These are phyloP conservation scores for Capniomyces stellatus DNA, from an alignment of 371 early-diverging fungal species.

Conservation along the genomic window DNA sequence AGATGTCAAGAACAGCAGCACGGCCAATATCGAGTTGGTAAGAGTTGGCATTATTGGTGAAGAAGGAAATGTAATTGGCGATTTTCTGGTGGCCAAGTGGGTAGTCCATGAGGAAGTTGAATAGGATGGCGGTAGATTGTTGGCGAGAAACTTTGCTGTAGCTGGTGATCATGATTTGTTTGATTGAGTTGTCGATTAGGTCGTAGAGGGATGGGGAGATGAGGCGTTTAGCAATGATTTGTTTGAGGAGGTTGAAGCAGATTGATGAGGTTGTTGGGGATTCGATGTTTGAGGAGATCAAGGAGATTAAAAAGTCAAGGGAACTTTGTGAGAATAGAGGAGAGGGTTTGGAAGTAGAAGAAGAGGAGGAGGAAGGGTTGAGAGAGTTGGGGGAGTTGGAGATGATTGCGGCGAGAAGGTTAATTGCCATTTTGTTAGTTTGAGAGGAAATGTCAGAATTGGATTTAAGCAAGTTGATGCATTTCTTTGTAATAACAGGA, in stretches of 20 bases:
- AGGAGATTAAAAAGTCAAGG: conserved; percentile 50
- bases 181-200: conserved; percentile 52
- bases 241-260: conserved; percentile 65
- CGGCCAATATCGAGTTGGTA: conserved; percentile 84
- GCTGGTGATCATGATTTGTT: conserved; percentile 54
- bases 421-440: not conserved
- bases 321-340: conserved; percentile 35
- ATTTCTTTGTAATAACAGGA: conserved; percentile 50
- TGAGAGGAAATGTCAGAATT: conserved; percentile 35
- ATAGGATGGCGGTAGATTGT: conserved; percentile 55
- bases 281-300: conserved; percentile 76
- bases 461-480: conserved; percentile 43
- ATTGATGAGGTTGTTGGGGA: conserved; percentile 66
- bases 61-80: conserved; percentile 58
- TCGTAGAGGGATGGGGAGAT: conserved; percentile 80
- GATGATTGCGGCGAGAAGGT: conserved; percentile 30
- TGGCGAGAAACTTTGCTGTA: conserved; percentile 47
- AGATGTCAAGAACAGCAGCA: conserved; percentile 64
- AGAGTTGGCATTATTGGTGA: conserved; percentile 60
- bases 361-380: not conserved
- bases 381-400: conserved; percentile 32
- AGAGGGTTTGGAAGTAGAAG: not conserved
- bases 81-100: conserved; percentile 71
- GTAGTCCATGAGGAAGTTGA: conserved; percentile 84
- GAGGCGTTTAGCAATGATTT: conserved; percentile 67